Evolutionary conservation across 768 basidiomycete species (phyloP).

Genomic region (Nevesoporus exiguus): DNA sequence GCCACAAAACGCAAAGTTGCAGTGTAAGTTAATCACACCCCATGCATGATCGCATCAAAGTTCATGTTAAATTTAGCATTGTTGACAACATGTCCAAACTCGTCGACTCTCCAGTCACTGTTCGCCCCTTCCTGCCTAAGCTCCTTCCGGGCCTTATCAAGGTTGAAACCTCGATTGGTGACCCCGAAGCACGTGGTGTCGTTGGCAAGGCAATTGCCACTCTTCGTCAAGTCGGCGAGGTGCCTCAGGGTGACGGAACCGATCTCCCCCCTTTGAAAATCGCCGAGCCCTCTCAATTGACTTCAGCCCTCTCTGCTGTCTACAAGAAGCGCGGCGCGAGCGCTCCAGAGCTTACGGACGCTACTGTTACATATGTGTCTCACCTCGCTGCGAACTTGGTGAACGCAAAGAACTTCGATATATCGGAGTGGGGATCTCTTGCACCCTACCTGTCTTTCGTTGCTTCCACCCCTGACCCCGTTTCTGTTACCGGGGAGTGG

Average conservation of each 20-base stretch:
- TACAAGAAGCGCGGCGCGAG: slow-evolving; percentile 81
- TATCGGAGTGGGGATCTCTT: slow-evolving; percentile 81
- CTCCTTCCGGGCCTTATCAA: slow-evolving; percentile 94
- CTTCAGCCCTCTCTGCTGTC: slow-evolving; percentile 62
- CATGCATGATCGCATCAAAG: slow-evolving; percentile 11
- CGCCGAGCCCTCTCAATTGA: slow-evolving; percentile 65
- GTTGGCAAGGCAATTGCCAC: slow-evolving; percentile 90
- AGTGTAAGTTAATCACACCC: slow-evolving; percentile 56
- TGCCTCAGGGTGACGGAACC: slow-evolving; percentile 83
- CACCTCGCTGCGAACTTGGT: slow-evolving; percentile 82
- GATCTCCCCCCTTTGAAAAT: slow-evolving; percentile 84
- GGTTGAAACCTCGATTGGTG: slow-evolving; percentile 91
- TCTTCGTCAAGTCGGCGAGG: slow-evolving; percentile 91
- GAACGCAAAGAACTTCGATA: slow-evolving; percentile 90
- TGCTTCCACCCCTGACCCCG: slow-evolving; percentile 59
- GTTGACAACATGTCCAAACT: slow-evolving; percentile 99
- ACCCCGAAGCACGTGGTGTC: slow-evolving; percentile 95
- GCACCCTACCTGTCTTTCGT: slow-evolving; percentile 72
- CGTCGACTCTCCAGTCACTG: slow-evolving; percentile 91
- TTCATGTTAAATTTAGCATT: slow-evolving; percentile 52
- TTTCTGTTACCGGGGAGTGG: slow-evolving; percentile 75
- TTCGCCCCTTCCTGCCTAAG: slow-evolving; percentile 95
- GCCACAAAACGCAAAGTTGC: slow-evolving; percentile 97
- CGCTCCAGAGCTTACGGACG: slow-evolving; percentile 55
- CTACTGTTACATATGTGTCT: slow-evolving; percentile 65